phyloP scores from a whole-genome alignment of 2,329 filamentous ascomycete species.

The Mollisiaceae sp. region DNA sequence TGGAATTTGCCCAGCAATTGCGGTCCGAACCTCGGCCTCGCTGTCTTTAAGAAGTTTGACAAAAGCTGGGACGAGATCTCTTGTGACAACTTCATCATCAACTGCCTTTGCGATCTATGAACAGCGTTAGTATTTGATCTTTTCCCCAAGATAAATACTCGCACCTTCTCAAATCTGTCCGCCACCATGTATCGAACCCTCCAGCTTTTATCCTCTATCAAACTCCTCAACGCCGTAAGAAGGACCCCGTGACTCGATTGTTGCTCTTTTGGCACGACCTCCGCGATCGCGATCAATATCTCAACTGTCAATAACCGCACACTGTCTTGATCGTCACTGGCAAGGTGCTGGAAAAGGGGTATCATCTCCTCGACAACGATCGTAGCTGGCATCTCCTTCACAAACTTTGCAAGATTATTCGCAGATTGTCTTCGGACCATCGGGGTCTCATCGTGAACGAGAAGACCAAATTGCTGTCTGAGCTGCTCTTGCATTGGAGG shows the following conservation, averaged over 20 bases:
- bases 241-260: constrained; percentile 95
- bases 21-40: constrained; percentile 95
- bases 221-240: constrained; percentile 83
- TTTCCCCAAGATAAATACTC: constrained; percentile 19
- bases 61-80: constrained; percentile 94
- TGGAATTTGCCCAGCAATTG: constrained; percentile 96
- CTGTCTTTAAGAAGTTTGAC: constrained; percentile 98
- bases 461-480: constrained; percentile 85
- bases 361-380: constrained; percentile 99
- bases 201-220: constrained; percentile 99
- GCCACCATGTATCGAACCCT: constrained; percentile 99
- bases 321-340: constrained; percentile 96
- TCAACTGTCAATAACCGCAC: constrained; percentile 95
- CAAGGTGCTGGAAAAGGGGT: constrained; percentile 95
- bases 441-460: constrained; percentile 97
- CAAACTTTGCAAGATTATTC: constrained; percentile 95
- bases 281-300: constrained; percentile 93
- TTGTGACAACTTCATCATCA: constrained; percentile 91
- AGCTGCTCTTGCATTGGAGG: constrained; percentile 88
- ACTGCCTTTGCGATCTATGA: constrained; percentile 93
- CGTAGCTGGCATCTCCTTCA: constrained; percentile 91
- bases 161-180: constrained; percentile 94
- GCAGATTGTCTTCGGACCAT: constrained; percentile 98
- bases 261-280: constrained; percentile 97
- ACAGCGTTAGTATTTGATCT: constrained; percentile 26